Conservation (phyloP, 2,329 filamentous ascomycete genomes). For the Aphanocladium album region DNA sequence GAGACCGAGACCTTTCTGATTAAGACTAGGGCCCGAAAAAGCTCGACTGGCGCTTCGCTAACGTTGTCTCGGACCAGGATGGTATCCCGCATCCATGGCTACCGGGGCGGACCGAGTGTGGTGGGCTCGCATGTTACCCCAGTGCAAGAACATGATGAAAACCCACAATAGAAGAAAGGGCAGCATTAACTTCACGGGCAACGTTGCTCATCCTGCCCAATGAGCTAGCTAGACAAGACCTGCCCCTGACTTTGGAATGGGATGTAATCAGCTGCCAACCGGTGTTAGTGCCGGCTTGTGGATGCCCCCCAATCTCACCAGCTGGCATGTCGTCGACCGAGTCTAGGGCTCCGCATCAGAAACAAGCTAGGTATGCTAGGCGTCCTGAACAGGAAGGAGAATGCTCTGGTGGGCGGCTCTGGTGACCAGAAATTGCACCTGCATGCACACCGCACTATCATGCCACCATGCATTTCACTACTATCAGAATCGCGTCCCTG, state of each 20-base stretch:
- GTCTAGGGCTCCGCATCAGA: not conserved
- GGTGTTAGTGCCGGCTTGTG: not conserved
- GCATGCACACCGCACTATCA: not conserved
- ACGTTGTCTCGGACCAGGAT: not conserved
- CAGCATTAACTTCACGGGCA: not conserved
- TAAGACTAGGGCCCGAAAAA: not conserved
- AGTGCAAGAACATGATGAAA: not conserved
- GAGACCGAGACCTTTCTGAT: not conserved
- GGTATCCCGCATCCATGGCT: not conserved
- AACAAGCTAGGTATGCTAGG: not conserved
- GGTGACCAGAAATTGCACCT: not conserved
- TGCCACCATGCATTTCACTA: not conserved
- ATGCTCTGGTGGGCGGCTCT: not conserved
- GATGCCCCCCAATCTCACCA: not conserved
- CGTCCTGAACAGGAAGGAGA: slow-evolving; percentile 4
- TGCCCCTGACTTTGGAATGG: not conserved
- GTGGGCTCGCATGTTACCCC: not conserved
- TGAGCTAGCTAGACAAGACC: not conserved
- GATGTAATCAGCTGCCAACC: not conserved
- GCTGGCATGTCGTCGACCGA: not conserved
- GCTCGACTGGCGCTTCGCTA: not conserved
- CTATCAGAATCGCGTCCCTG: not conserved
- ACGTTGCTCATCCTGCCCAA: slow-evolving; percentile 1
- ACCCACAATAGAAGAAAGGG: not conserved
- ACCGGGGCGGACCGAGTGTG: not conserved